phyloP scores from a whole-genome alignment of 2,329 filamentous ascomycete species.

The Alternaria sp. region DNA sequence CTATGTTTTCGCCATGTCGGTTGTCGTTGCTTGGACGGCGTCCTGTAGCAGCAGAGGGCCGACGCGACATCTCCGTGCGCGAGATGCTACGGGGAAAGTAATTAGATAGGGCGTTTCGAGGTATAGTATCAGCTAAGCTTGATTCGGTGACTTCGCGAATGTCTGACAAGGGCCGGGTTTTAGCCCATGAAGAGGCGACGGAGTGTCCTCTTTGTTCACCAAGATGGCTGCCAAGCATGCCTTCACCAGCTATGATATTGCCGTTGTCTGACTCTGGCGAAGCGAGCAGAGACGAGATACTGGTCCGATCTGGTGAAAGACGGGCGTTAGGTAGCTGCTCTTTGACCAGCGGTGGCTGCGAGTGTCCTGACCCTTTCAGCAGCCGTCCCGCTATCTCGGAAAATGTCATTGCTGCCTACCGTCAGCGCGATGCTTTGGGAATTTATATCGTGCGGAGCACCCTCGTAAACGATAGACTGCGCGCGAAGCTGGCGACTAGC shows the following conservation, averaged over 20 bases:
- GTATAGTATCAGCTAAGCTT: slow-evolving; percentile 53
- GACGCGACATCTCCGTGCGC: slow-evolving; percentile 41
- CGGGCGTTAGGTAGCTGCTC: slow-evolving; percentile 22
- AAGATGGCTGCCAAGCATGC: slow-evolving; percentile 38
- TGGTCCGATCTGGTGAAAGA: slow-evolving; percentile 29
- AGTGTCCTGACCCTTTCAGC: slow-evolving; percentile 48
- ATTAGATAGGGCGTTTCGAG: slow-evolving; percentile 38
- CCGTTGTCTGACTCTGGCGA: slow-evolving; percentile 21
- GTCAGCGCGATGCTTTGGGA: slow-evolving; percentile 24
- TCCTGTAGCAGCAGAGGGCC: slow-evolving; percentile 43
- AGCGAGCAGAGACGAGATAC: slow-evolving; percentile 20
- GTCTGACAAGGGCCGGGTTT: slow-evolving; percentile 58
- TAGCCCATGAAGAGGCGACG: slow-evolving; percentile 42
- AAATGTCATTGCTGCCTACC: slow-evolving; percentile 42
- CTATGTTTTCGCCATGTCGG: slow-evolving; percentile 38
- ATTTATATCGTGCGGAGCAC: slow-evolving; percentile 14
- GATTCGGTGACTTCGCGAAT: slow-evolving; percentile 62
- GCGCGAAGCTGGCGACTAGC: slow-evolving; percentile 33
- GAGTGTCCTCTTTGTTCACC: slow-evolving; percentile 38
- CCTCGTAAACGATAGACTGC: slow-evolving; percentile 35
- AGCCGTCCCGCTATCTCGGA: slow-evolving; percentile 44
- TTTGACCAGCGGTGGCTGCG: slow-evolving; percentile 36
- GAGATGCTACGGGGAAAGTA: slow-evolving; percentile 36
- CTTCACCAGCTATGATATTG: slow-evolving; percentile 26
- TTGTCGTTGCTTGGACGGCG: slow-evolving; percentile 43